Conservation (phyloP, 305 asterid genomes). For the Plantago lanceolata region DNA sequence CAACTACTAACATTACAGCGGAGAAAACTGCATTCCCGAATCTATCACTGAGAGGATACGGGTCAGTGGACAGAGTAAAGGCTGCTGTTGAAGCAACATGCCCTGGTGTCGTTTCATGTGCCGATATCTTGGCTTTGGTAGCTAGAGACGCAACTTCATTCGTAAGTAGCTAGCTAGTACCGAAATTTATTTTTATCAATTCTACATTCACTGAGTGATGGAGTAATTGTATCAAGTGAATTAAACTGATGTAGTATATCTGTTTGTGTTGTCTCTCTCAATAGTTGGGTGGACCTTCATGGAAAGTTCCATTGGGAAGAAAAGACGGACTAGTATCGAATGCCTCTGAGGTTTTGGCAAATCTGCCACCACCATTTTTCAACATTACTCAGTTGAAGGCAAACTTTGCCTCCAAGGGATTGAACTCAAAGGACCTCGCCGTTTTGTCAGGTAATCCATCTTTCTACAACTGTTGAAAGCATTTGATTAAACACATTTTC, state of each 20-base stretch:
- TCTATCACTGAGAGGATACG: constrained; percentile 42
- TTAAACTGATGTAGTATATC: no score
- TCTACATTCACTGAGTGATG: no score
- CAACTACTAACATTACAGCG: constrained; percentile 35
- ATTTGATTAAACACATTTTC: no score
- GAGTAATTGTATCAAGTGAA: no score
- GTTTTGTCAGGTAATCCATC: constrained; percentile 50
- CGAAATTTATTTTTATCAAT: background rate
- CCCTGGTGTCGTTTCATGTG: constrained; percentile 56
- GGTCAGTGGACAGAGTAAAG: constrained; percentile 51
- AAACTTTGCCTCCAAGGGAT: constrained; percentile 39
- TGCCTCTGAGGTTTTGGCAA: constrained; percentile 27
- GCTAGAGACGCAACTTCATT: constrained; percentile 44
- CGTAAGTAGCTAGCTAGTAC: constrained; percentile 30
- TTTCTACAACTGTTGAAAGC: no score
- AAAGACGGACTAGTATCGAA: constrained; percentile 59
- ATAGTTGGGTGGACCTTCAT: constrained; percentile 44
- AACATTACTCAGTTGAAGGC: constrained; percentile 43
- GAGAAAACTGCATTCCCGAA: constrained; percentile 56
- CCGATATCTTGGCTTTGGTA: constrained; percentile 52
- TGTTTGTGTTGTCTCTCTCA: background rate
- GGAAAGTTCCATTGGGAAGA: constrained; percentile 65
- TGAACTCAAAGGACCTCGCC: constrained; percentile 49
- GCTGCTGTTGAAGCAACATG: constrained; percentile 47
- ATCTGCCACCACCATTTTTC: constrained; percentile 43